Base-by-base conservation (phyloP, 108 stramenopile species). In the Seminavis robusta region DNA sequence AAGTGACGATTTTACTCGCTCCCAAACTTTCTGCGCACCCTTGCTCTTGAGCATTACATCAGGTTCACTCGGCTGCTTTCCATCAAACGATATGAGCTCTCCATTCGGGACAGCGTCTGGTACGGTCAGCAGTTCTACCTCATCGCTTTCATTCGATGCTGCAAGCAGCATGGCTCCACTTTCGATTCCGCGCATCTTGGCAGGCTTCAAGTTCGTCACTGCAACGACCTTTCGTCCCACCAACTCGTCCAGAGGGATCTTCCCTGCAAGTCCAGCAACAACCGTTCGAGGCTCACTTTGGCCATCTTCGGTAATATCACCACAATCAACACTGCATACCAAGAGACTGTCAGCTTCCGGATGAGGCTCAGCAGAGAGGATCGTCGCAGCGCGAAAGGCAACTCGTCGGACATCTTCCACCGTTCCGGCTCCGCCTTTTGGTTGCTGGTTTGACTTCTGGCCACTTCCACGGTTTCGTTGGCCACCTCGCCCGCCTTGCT, bases 131-230 rank as follows among this genome's bases (percentile, higher is more conserved):
- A 93, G 50, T 33, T 88, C 81, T 0, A 88, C 88, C 26, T 74
- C 74, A 25, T 74, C 74, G 13, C 80, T 80, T 33, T 80, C 73
- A n/a, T 54, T 58, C 1, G 79, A 69, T 3, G 85, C 92, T 7
- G 83, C 86, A 3, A 93, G 52, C 24, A 93, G 71, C 88, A 93
- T 89, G 1, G 87, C 92, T 32, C 69, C 63, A 52, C 86, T 87
- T 50, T 93, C 92, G 60, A 89, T 84, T 3, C 92, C 92, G 16
- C 87, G 47, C 85, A 93, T 89, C 55, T 83, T 93, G 9, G 92
- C 83, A 26, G 88, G 88, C 55, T 93, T 93, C 59, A 93, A 61
- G 56, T 93, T 93, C 13, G 88, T 71, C 15, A 87, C 77, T 37
- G 78, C 86, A 16, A 84, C 83, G 47, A 88, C 61, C 53, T 81